These are phyloP conservation scores for Cordyceps tenuipes DNA, from an alignment of 2,329 filamentous ascomycete genomes.

Conservation along the genomic window DNA sequence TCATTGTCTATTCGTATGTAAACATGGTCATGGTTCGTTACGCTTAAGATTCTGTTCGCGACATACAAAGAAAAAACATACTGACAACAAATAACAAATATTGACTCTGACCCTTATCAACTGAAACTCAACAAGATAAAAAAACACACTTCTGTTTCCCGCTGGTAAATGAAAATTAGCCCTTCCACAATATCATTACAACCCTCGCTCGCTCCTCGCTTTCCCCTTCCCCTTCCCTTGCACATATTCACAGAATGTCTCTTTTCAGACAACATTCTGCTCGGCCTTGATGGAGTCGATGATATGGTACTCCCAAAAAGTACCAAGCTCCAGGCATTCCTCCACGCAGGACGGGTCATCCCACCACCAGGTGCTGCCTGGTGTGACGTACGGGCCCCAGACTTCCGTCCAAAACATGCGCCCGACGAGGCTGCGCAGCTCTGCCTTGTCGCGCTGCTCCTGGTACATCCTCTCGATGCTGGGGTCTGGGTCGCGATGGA, in stretches of 20 bases:
- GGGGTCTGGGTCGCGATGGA: constrained; percentile 16
- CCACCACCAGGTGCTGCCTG: constrained; percentile 49
- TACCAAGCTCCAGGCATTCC: constrained; percentile 46
- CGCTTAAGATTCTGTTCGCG: background rate
- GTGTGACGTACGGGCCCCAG: constrained; percentile 46
- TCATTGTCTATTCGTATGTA: background rate
- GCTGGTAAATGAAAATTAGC: constrained; percentile 1
- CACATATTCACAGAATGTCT: background rate
- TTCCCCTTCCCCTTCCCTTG: no score
- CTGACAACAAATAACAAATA: background rate
- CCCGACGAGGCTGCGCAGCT: constrained; percentile 45
- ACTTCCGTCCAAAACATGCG: constrained; percentile 53
- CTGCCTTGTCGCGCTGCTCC: constrained; percentile 29
- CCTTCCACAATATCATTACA: background rate
- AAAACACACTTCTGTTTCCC: background rate
- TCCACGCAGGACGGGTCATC: constrained; percentile 45
- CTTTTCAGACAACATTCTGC: background rate
- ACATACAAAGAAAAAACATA: background rate
- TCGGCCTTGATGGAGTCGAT: constrained; percentile 44
- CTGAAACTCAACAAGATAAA: background rate
- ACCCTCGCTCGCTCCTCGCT: no score
- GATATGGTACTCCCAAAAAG: constrained; percentile 50
- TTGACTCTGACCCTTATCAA: background rate
- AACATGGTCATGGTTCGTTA: background rate
- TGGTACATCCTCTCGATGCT: constrained; percentile 16